These are phyloP conservation scores for Triangularia verruculosa DNA, from an alignment of 2,329 filamentous ascomycete genomes.

Conservation along the genomic window DNA sequence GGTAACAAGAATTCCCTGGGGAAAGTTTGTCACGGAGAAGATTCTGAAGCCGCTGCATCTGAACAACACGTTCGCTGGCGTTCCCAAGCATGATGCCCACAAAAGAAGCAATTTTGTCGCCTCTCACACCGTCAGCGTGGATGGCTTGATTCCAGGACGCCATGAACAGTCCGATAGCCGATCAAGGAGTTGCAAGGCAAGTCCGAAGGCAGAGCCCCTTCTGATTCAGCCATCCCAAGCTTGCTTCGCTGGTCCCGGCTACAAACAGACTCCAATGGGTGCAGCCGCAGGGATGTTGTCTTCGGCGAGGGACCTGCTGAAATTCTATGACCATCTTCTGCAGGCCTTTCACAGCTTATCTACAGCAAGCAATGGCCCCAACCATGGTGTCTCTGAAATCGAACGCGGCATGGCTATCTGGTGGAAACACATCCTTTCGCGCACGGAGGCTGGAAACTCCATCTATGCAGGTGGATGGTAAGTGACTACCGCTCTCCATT, in stretches of 20 bases:
- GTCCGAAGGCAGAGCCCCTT: background rate
- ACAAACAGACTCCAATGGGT: background rate
- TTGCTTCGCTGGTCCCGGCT: background rate
- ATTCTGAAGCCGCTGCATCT: slow-evolving; percentile 13
- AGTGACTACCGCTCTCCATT: background rate
- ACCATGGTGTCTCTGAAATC: background rate
- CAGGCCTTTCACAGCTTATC: background rate
- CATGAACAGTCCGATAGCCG: background rate
- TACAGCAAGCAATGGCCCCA: background rate
- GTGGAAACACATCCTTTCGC: slow-evolving; percentile 1
- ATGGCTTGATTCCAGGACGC: background rate
- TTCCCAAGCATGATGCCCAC: background rate
- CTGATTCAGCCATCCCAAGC: slow-evolving; percentile 8
- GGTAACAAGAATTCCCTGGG: slow-evolving; percentile 6
- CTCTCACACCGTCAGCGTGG: slow-evolving; percentile 7
- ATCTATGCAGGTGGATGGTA: slow-evolving; percentile 17
- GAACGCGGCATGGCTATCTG: slow-evolving; percentile 13
- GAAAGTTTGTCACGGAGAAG: slow-evolving; percentile 6
- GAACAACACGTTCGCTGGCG: slow-evolving; percentile 9
- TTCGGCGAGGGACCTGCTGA: slow-evolving; percentile 10
- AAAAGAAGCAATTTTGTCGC: background rate
- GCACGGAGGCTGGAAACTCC: background rate
- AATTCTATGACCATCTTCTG: slow-evolving; percentile 12
- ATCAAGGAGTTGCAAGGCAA: background rate
- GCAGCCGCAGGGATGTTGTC: slow-evolving; percentile 21